A percentile compares a stretch with the other conserved stretches of the same genome.
phyloP scores from a whole-genome alignment of 345 rosid species.

The Xanthoceras sorbifolium region DNA sequence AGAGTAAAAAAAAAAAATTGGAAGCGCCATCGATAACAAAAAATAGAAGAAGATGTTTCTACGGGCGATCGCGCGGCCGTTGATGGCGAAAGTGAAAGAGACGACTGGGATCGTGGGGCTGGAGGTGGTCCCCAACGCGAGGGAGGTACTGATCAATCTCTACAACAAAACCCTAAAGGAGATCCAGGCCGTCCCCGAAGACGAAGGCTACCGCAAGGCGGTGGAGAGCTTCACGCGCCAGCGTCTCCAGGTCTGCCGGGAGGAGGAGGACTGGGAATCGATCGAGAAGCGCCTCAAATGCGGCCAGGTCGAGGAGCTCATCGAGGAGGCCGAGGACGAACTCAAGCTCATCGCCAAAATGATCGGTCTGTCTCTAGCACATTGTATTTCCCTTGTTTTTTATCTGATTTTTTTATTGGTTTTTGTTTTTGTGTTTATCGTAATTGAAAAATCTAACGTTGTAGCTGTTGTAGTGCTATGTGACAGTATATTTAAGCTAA shows the following conservation, averaged over 20 bases:
- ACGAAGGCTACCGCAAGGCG: conserved; percentile 94
- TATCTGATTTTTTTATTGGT: not conserved
- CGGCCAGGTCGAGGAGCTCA: conserved; percentile 98
- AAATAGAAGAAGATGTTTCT: conserved; percentile 78
- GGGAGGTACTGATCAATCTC: conserved; percentile 73
- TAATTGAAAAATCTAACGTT: not conserved
- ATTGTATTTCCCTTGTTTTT: too few relatives aligned
- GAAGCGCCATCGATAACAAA: not conserved
- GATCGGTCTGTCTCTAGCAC: conserved; percentile 96
- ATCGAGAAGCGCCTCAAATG: conserved; percentile 88
- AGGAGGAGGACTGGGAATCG: conserved; percentile 85
- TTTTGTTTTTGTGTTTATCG: not conserved
- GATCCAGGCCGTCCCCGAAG: conserved; percentile 93
- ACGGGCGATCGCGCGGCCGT: conserved; percentile 81
- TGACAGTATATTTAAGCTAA: not conserved
- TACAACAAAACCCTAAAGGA: conserved; percentile 90
- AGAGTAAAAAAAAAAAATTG: not conserved
- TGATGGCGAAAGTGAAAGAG: conserved; percentile 85
- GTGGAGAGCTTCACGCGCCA: conserved; percentile 88
- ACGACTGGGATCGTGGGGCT: conserved; percentile 96
- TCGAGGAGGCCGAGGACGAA: conserved; percentile 96
- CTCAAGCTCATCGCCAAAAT: conserved; percentile 87
- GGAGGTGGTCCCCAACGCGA: conserved; percentile 92
- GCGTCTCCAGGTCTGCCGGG: conserved; percentile 72
- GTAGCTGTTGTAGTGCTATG: not conserved